A percentile compares a stretch with the other conserved stretches of the same genome.
Conservation (phyloP, 352 stramenopile genomes). For the Proteromonas lacertae region DNA sequence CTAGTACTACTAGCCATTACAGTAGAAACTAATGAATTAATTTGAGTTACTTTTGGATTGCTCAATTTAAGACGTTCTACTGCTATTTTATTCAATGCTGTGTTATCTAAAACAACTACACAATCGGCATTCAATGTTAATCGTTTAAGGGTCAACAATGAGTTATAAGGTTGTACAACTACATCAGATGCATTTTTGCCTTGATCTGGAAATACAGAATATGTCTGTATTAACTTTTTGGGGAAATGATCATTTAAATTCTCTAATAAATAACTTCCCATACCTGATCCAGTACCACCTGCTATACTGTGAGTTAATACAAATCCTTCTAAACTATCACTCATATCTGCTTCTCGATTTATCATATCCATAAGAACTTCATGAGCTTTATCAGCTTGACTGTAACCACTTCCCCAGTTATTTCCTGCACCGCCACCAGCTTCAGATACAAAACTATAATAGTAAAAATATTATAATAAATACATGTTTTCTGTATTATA, state of each 20-base stretch:
- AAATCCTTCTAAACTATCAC: conserved; percentile 77
- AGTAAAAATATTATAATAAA: conserved; percentile 10
- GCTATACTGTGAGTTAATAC: conserved; percentile 93
- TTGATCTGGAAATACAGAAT: conserved; percentile 93
- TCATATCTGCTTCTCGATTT: conserved; percentile 74
- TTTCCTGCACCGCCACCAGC: conserved; percentile 42
- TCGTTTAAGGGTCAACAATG: conserved; percentile 87
- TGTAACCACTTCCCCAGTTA: conserved; percentile 58
- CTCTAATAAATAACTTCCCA: conserved; percentile 93
- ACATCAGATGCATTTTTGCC: conserved; percentile 52
- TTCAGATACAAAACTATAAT: not conserved
- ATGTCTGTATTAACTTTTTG: conserved; percentile 95
- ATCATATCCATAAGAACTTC: conserved; percentile 98
- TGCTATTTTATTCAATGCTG: conserved; percentile 71
- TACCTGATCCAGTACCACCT: conserved; percentile 83
- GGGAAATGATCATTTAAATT: conserved; percentile 96
- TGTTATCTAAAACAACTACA: conserved; percentile 96
- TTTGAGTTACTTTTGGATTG: conserved; percentile 75
- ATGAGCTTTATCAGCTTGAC: conserved; percentile 58
- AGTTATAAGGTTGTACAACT: conserved; percentile 98
- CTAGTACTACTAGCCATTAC: conserved; percentile 95
- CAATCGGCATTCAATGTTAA: conserved; percentile 88
- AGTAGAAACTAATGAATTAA: conserved; percentile 89
- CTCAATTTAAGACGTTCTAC: conserved; percentile 35
- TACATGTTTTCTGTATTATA: conserved; percentile 99